These are phyloP conservation scores for Globisporangium nagaii DNA, from an alignment of 352 stramenopile genomes.

Conservation along the genomic window DNA sequence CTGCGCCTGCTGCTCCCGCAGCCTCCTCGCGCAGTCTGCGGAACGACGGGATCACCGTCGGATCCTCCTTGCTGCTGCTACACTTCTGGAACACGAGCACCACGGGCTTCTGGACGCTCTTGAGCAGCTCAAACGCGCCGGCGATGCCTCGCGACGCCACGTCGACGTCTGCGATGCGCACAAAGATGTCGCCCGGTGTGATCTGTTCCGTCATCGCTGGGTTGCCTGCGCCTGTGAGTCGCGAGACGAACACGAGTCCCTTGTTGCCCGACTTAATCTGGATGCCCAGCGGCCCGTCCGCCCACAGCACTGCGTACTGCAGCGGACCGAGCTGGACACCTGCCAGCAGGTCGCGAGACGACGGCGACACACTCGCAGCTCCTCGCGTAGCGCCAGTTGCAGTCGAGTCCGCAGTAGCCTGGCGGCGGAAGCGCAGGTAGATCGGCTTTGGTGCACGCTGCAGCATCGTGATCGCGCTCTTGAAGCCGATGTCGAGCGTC, in stretches of 20 bases:
- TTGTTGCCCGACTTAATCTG: conserved; percentile 72
- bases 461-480: conserved; percentile 67
- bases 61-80: conserved; percentile 8
- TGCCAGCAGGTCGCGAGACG: neutral
- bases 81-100: conserved; percentile 67
- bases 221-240: conserved; percentile 59
- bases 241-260: conserved; percentile 62
- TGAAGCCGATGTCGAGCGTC: conserved; percentile 77
- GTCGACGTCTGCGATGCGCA: conserved; percentile 65
- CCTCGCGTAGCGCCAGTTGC: neutral
- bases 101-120: conserved; percentile 75
- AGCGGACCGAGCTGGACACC: conserved; percentile 12
- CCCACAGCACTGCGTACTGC: conserved; percentile 77
- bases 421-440: conserved; percentile 58
- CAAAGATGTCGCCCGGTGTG: conserved; percentile 63
- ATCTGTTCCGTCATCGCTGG: conserved; percentile 50
- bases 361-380: neutral
- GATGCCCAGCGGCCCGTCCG: conserved; percentile 69
- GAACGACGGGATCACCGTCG: conserved; percentile 47
- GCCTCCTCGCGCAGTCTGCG: conserved; percentile 45
- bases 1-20: neutral
- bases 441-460: conserved; percentile 73
- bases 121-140: conserved; percentile 71
- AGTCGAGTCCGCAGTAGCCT: conserved; percentile 14
- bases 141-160: conserved; percentile 65